Base-by-base conservation (phyloP, 2,329 filamentous ascomycete species). In the Boeremia exigua region DNA sequence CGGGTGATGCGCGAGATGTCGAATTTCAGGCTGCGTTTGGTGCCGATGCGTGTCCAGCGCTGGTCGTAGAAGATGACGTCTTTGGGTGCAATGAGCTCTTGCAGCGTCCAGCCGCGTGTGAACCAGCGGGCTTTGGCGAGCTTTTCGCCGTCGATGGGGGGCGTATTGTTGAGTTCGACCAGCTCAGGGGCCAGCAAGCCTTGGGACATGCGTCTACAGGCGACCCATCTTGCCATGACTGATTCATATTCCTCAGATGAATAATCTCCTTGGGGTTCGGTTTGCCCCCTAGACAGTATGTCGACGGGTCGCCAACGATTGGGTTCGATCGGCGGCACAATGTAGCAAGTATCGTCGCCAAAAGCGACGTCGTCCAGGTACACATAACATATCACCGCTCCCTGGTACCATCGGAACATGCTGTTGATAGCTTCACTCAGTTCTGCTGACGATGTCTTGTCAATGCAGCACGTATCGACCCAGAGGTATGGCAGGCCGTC, bases 391-490 rank as follows among this genome's bases (percentile, higher is more conserved):
- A 52, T 15, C 1, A 2, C 19, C 5, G 59, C 40, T 3, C 14
- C 11, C 19, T 44, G 2, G n/a, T 62, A 62, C 49, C 47, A 63
- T 1, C 34, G 11, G 8, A 30, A 42, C 47, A 56, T 51, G 28
- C 43, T 48, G 39, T 55, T 50, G 17, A 50, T 55, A 3, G 42
- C 34, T 17, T 37, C 42, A 12, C 19, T 45, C 5, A 56, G 34
- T 15, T 50, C 39, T 8, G 43, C 38, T 10, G 29, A 53, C 5
- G 49, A 46, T 1, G 34, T 42, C 14, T 33, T 32, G 33, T 60
- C 43, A 29, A 65, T 58, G 15, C 48, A 61, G 27, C 47, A 61
- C 8, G 64, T 60, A 27, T 67, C 62, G 10, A 66, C 43, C 65
- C 59, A 67, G 0, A 54, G 44, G 19, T 59, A 60, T 8, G 15